A percentile compares a stretch with the other conserved stretches of the same genome.
These are phyloP conservation scores for Austropuccinia psidii DNA, from an alignment of 1,284 basidiomycete genomes.

Conservation along the genomic window DNA sequence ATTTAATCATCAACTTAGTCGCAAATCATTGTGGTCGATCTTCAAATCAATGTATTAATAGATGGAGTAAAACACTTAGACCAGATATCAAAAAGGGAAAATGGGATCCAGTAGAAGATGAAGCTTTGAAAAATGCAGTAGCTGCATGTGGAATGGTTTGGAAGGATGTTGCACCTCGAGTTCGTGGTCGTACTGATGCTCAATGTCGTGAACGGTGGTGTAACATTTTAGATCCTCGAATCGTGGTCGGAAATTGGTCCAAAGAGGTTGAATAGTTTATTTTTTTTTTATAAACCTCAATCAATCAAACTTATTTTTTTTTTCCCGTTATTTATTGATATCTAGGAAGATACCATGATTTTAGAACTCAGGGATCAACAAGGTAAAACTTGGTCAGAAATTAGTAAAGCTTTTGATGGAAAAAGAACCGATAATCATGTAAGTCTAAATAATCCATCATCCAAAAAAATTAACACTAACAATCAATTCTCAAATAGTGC, in stretches of 20 bases:
- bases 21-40: conserved; percentile 32
- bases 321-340: background rate
- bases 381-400: conserved; percentile 38
- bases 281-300: background rate
- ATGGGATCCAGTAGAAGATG: conserved; percentile 37
- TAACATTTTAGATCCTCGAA: conserved; percentile 24
- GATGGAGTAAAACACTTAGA: conserved; percentile 39
- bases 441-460: background rate
- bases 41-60: conserved; percentile 40
- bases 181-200: conserved; percentile 25
- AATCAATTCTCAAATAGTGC: background rate
- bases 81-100: conserved; percentile 39
- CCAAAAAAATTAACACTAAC: background rate
- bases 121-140: conserved; percentile 21
- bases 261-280: background rate
- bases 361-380: conserved; percentile 37
- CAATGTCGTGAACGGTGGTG: conserved; percentile 33
- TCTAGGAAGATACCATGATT: conserved; percentile 39
- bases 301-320: background rate
- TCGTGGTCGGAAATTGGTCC: conserved; percentile 29
- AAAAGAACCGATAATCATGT: conserved; percentile 39
- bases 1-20: conserved; percentile 5
- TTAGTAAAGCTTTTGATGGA: conserved; percentile 36
- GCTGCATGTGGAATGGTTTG: conserved; percentile 34
- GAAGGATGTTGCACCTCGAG: conserved; percentile 27